Evolutionary conservation across 176 grass and related monocot species (phyloP), one percentile per base, ranked within the genome.

Genomic region (Oropetium thomaeum): DNA sequence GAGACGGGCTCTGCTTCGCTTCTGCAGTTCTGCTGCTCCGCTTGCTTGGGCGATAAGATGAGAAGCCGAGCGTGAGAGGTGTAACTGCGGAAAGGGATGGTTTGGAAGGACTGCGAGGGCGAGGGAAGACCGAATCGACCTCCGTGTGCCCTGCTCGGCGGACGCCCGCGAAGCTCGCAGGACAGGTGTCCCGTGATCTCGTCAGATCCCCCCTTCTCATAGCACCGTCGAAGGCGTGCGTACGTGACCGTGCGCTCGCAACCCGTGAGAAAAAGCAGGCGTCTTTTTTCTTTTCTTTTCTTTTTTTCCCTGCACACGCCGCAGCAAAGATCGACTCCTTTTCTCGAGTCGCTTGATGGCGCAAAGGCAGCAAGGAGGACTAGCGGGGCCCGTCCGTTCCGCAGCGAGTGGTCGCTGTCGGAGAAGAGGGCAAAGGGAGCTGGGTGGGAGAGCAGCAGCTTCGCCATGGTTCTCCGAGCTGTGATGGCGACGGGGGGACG

Each of bases 1-100:
- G 73, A 76, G 73, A 76, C 74, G 59, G 59, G 59, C n/a, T 15
- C 29, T 27, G 59, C 22, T 76, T 64, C 19, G 30, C 74, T 64
- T 64, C 59, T 44, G 13, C 12, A 12, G 41, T 2, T 57, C 47
- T 30, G 7, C n/a, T 8, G 54, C 4, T 27, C 10, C 27, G 41
- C 29, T 88, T 79, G 62, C 75, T 79, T 83, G 86, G 43, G 54
- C 22, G 44, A 69, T 75, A 79, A 88, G 86, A 74, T 67, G 54
- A 43, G 55, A 11, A 13, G 44, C 20, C 19, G 34, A 19, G 32
- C 76, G 77, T 40, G 63, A 69, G 28, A 58, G 62, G 52, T 53
- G 80, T 63, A 77, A 59, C 45, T 45, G 65, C 66, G 4, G 75
- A 79, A 38, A 74, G 44, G 20, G 45, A 79, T 62, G 75, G 28